Percentiles rank a stretch among this genome's conserved stretches.
phyloP scores from a whole-genome alignment of 306 rosid species.

The Trifolium repens region DNA sequence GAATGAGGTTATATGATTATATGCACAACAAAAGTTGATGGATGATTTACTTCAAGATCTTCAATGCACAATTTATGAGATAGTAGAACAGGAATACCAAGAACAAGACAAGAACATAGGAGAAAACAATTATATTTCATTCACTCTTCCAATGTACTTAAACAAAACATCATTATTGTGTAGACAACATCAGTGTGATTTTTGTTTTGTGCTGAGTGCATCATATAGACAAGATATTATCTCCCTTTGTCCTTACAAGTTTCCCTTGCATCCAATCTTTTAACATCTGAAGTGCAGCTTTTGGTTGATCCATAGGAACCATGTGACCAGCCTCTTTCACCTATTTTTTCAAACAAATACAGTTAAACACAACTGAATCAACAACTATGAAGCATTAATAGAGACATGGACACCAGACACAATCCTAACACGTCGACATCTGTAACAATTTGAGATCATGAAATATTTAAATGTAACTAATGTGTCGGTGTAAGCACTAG shows the following conservation, averaged over 20 bases:
- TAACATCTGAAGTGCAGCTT: conserved; percentile 79
- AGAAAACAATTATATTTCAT: background rate
- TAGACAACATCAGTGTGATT: conserved; percentile 26
- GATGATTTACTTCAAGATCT: background rate
- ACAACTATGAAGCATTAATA: background rate
- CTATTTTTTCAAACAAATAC: conserved; percentile 40
- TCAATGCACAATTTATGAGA: background rate
- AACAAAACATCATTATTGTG: conserved; percentile 23
- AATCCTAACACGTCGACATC: background rate
- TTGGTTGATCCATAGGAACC: conserved; percentile 98
- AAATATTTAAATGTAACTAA: background rate
- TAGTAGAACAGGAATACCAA: conserved; percentile 16
- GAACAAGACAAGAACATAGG: background rate
- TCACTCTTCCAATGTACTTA: conserved; percentile 24
- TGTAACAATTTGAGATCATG: background rate
- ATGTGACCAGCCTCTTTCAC: conserved; percentile 84
- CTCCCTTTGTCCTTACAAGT: conserved; percentile 38
- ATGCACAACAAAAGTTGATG: too few species aligned
- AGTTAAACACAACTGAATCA: conserved; percentile 35
- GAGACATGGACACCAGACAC: background rate
- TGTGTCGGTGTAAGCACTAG: background rate
- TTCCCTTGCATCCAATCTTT: conserved; percentile 80
- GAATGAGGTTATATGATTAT: too few species aligned
- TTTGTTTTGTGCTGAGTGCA: conserved; percentile 26
- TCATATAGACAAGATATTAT: conserved; percentile 54